These are phyloP conservation scores for Gaultheria prostrata DNA, from an alignment of 148 eudicot genomes.

Conservation along the genomic window DNA sequence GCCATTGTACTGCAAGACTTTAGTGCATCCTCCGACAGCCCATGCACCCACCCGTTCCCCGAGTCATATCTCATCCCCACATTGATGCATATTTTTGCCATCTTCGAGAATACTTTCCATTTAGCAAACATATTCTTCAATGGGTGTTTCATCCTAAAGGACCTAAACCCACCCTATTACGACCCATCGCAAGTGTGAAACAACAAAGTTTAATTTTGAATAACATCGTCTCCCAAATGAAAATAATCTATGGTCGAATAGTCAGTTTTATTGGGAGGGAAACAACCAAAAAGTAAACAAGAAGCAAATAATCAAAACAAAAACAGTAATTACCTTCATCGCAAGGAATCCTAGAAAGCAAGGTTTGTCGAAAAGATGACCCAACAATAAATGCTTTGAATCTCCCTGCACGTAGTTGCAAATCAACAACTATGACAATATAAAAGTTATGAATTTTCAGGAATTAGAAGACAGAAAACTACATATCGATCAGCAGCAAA, in stretches of 20 bases:
- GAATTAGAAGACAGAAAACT: neutral
- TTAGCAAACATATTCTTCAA: neutral
- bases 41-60: neutral
- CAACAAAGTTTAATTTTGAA: neutral
- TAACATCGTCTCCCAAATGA: neutral
- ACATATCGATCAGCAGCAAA: neutral
- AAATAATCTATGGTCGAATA: neutral
- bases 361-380: conserved; percentile 95
- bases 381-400: conserved; percentile 71
- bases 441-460: neutral
- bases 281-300: neutral
- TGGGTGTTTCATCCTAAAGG: neutral
- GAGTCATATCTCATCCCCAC: neutral
- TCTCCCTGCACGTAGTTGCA: conserved; percentile 48
- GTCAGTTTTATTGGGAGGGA: neutral
- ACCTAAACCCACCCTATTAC: neutral
- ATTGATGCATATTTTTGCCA: neutral
- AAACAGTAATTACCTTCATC: conserved; percentile 46
- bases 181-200: neutral
- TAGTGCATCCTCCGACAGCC: neutral
- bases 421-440: neutral
- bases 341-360: conserved; percentile 91
- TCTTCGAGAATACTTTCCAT: neutral
- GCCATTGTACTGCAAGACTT: neutral
- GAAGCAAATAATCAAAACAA: neutral